phyloP scores from a whole-genome alignment of 208 protist genomes.

The Wallacemonas sp. region DNA sequence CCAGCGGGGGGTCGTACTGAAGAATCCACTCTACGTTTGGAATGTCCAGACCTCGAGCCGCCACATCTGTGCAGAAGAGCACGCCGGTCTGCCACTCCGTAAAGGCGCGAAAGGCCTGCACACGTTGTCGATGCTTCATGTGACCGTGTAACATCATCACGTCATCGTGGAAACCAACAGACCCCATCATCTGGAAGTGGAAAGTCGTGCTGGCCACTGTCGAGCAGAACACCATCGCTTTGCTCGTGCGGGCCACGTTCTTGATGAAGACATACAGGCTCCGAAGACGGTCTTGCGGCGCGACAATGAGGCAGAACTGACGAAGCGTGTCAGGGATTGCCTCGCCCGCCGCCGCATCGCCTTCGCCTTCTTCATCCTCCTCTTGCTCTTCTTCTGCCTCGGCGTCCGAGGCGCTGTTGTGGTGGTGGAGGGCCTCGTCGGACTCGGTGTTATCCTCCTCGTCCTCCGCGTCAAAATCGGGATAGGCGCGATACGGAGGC shows the following conservation, averaged over 20 bases:
- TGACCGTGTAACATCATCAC: slow-evolving; percentile 96
- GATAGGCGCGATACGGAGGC: slow-evolving; percentile 59
- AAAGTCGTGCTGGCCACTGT: slow-evolving; percentile 97
- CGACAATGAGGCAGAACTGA: slow-evolving; percentile 82
- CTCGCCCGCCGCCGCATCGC: slow-evolving; percentile 22
- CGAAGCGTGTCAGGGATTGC: slow-evolving; percentile 78
- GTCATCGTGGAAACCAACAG: slow-evolving; percentile 97
- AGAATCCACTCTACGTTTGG: slow-evolving; percentile 96
- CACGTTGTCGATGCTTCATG: slow-evolving; percentile 94
- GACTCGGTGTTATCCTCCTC: slow-evolving; percentile 15
- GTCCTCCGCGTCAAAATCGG: slow-evolving; percentile 10
- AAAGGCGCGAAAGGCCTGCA: slow-evolving; percentile 91
- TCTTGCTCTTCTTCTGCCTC: slow-evolving; percentile 11
- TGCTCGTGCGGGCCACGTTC: slow-evolving; percentile 93
- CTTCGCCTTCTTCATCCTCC: slow-evolving; percentile 11
- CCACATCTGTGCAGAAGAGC: slow-evolving; percentile 95
- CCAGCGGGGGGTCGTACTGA: slow-evolving; percentile 97
- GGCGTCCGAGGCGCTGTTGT: neutral
- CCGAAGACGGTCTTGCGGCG: slow-evolving; percentile 64
- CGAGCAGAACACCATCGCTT: slow-evolving; percentile 98
- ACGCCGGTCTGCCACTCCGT: slow-evolving; percentile 83
- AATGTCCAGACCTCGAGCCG: slow-evolving; percentile 95
- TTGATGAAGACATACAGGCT: slow-evolving; percentile 97
- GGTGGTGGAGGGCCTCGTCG: slow-evolving; percentile 13
- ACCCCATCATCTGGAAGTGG: slow-evolving; percentile 98